phyloP scores from a whole-genome alignment of 208 protist genomes.

The Trypanosoma grayi region DNA sequence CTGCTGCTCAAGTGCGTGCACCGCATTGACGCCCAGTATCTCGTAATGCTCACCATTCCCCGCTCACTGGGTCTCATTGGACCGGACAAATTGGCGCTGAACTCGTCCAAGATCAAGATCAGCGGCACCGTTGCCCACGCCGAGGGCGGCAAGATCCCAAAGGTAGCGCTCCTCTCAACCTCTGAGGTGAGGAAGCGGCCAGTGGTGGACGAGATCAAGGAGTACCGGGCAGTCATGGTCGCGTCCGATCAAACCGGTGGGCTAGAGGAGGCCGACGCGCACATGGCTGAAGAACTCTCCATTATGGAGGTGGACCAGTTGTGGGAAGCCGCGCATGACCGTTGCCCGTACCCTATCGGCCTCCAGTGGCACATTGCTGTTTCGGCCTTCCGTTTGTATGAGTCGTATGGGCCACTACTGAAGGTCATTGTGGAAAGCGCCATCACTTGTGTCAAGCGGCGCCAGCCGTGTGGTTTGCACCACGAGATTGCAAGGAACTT shows the following conservation, averaged over 20 bases:
- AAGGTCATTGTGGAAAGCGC: conserved; percentile 72
- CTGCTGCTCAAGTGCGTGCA: conserved; percentile 60
- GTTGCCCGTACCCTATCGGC: conserved; percentile 37
- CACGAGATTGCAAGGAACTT: conserved; percentile 76
- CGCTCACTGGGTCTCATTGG: conserved; percentile 42
- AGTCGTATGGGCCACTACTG: conserved; percentile 55
- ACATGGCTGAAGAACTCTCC: conserved; percentile 59
- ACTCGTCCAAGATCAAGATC: conserved; percentile 80
- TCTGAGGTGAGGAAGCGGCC: conserved; percentile 60
- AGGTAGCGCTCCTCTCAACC: conserved; percentile 56
- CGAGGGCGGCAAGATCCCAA: conserved; percentile 48
- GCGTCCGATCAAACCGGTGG: conserved; percentile 28
- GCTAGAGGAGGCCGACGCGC: conserved; percentile 39
- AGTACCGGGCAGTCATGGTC: conserved; percentile 47
- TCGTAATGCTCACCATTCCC: conserved; percentile 55
- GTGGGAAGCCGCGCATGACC: conserved; percentile 50
- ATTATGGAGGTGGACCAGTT: conserved; percentile 75
- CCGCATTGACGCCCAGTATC: conserved; percentile 45
- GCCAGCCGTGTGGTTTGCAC: conserved; percentile 57
- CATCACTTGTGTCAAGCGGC: conserved; percentile 42
- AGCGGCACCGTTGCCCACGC: conserved; percentile 49
- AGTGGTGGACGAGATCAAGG: conserved; percentile 74
- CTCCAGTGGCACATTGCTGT: conserved; percentile 58
- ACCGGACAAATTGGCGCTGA: conserved; percentile 69
- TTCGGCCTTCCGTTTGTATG: conserved; percentile 54